Base-by-base conservation (phyloP, 2,329 filamentous ascomycete genomes). In the Chaetomium globosum region DNA sequence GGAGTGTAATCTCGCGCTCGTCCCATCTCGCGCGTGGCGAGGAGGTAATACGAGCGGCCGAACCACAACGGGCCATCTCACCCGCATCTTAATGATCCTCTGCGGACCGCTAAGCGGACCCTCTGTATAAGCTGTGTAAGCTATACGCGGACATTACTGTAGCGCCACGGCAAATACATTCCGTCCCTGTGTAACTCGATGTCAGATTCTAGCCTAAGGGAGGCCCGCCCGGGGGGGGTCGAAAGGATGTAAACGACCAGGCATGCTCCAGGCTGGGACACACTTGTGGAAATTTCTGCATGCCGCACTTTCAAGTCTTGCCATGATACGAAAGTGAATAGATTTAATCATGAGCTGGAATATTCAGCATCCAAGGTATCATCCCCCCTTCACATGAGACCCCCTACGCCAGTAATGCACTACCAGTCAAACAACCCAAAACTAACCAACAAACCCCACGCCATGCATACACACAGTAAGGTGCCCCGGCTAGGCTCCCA, bases 51-150 rank as follows among this genome's bases (percentile, higher is more conserved):
- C 23, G 28, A 30, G 8, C 7, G 23, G 39, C 21, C 33, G 7
- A 43, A n/a, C 33, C 39, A 43, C 39, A 43, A n/a, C 2, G 2
- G 28, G 39, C 56, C 43, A 30, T 12, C n/a, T 36, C 16, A 26
- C n/a, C 46, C n/a, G 6, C 51, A 51, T 51, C 26, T 52, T 36
- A 52, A 26, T 58, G 61, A 57, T 61, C 59, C 49, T 54, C 19
- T 53, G 33, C 48, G 4, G 23, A 26, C 49, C 33, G 23, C 36
- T 16, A 7, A 30, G 9, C 8, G 16, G 21, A 46, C 51, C 13
- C 43, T n/a, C n/a, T n/a, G n/a, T n/a, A n/a, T n/a, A n/a, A n/a
- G n/a, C n/a, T n/a, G n/a, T n/a, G n/a, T n/a, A n/a, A n/a, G n/a
- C n/a, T 4, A 36, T 16, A 39, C 16, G 52, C 51, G 23, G 23